Evolutionary conservation across 495 filamentous ascomycete species (phyloP).

Genomic region (Aspergillus bridgeri): DNA sequence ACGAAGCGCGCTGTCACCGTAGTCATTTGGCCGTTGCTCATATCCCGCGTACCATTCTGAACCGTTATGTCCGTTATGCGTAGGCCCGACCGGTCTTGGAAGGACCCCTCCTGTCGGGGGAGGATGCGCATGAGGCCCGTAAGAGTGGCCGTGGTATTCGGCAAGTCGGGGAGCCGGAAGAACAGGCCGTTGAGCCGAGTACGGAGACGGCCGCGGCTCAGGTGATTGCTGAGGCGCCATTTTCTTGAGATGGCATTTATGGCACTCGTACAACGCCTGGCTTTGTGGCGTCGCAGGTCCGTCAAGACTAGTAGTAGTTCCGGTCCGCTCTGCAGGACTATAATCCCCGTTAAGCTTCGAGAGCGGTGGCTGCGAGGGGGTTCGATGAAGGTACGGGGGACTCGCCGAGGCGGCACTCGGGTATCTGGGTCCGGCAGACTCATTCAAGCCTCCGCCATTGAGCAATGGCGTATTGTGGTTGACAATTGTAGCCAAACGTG

Average conservation of each 20-base stretch:
- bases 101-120: conserved; percentile 27
- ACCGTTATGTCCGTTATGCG: conserved; percentile 18
- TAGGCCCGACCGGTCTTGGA: conserved; percentile 31
- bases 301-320: conserved; percentile 12
- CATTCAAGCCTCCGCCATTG: conserved; percentile 30
- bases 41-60: conserved; percentile 33
- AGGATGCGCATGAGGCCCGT: conserved; percentile 31
- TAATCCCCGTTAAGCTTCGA: conserved; percentile 33
- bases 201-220: conserved; percentile 37
- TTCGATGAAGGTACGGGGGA: conserved; percentile 28
- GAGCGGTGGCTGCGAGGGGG: conserved; percentile 22
- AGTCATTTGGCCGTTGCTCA: conserved; percentile 32
- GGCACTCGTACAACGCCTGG: conserved; percentile 39
- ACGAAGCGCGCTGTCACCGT: conserved; percentile 24
- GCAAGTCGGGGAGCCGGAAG: conserved; percentile 34
- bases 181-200: conserved; percentile 31
- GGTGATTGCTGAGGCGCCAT: conserved; percentile 30
- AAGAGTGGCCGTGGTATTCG: conserved; percentile 27
- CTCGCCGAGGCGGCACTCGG: conserved; percentile 18
- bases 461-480: conserved; percentile 28
- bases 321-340: conserved; percentile 10
- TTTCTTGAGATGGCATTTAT: conserved; percentile 51
- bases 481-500: conserved; percentile 15
- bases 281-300: conserved; percentile 1
- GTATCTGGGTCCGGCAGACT: conserved; percentile 10